Base-by-base conservation (phyloP, 176 grass and related monocot species). In the Stipa capillata region DNA sequence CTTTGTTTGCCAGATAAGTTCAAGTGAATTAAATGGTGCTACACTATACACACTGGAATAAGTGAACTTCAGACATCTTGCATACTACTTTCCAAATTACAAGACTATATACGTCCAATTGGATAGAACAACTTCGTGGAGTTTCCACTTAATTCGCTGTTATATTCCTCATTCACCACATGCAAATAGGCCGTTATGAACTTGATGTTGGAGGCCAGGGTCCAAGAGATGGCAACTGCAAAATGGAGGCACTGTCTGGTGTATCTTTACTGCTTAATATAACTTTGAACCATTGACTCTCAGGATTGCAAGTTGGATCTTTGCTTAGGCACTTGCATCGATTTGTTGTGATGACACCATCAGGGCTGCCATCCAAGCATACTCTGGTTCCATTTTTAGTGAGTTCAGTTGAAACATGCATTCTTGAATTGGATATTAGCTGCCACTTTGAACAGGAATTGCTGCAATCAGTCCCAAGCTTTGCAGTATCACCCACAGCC, bases 271-370 rank as follows among this genome's bases (percentile, higher is more conserved):
- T 79, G 55, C 90, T 95, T 45, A 60, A 79, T 68, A 95, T 93
- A 53, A 99, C 65, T 83, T 89, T 95, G 72, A 95, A 99, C 92
- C 96, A 99, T 51, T 99, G 96, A 2, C 62, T 91, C 62, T 93
- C 96, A 69, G 96, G 92, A 85, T 83, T 75, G 75, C 96, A 99
- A 13, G 48, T 79, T 49, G 78, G 79, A 79, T 95, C 86, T 43
- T 21, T 4, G 34, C 57, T 79, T 29, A 94, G 73, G 69, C 96
- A 98, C 34, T 92, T 95, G 85, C 96, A 98, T 12, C 23, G 55
- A 63, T 91, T 88, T 36, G 92, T 98, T 35, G 20, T 44, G 50
- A 95, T 74, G 11, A 20, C 54, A 50, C 96, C 90, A 17, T 85
- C 90, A 63, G 61, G 73, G 14, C 23, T 62, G 15, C 85, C 65